These are phyloP conservation scores for Speleostelium caveatum DNA, from an alignment of 78 protist species.

Conservation along the genomic window DNA sequence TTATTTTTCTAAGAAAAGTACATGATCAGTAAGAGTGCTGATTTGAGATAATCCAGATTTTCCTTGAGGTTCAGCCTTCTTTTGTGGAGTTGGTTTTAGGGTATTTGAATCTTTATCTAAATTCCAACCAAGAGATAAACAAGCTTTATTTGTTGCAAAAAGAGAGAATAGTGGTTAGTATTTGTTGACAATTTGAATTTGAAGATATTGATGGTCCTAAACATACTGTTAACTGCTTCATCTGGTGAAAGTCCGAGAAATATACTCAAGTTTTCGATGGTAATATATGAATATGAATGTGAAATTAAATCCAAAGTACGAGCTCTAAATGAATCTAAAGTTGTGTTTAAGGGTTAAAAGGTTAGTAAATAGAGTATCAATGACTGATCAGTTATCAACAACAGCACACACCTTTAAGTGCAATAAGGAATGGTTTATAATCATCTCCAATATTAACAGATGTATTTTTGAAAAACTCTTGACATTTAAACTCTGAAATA, in stretches of 20 bases:
- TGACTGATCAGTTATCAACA: background rate
- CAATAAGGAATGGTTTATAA: background rate
- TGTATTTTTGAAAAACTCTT: background rate
- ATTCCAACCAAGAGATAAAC: background rate
- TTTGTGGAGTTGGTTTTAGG: background rate
- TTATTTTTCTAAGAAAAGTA: background rate
- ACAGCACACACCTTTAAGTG: background rate
- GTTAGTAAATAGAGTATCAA: background rate
- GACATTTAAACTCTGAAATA: background rate
- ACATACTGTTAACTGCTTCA: background rate
- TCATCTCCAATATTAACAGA: background rate
- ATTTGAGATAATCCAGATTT: background rate
- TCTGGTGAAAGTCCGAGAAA: background rate
- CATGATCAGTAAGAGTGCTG: background rate
- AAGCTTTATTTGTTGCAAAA: no score
- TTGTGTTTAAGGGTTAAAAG: no score
- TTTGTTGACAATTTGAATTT: no score
- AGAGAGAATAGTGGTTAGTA: no score
- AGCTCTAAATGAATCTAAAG: background rate
- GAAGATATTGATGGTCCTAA: no score
- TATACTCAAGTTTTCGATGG: background rate
- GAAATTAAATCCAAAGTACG: background rate
- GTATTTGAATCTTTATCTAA: background rate
- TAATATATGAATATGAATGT: background rate
- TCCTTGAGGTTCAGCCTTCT: background rate